Evolutionary conservation across 805 yeast species (phyloP), one percentile per base, ranked within the genome.

Genomic region (Starmerella etchellsii): DNA sequence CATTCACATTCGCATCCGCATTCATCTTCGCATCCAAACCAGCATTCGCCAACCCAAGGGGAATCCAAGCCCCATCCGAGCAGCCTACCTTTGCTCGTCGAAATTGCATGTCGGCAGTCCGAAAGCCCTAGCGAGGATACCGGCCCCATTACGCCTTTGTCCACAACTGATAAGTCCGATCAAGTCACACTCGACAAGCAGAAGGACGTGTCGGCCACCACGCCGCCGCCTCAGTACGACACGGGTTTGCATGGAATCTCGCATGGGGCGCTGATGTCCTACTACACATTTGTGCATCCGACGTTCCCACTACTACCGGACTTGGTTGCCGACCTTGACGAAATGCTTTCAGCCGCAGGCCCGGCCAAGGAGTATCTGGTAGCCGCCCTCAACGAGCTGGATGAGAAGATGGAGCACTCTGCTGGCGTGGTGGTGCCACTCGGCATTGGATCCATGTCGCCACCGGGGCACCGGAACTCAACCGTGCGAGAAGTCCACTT

Each of bases 231-330:
- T 5, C 40, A 34, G 28, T 38, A 32, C 44, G 46, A 39, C 32
- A 23, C 37, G 1, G 41, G 28, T 15, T 14, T 36, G 19, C 37
- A 31, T 20, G 48, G 45, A 18, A 39, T 44, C 28, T 36, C 45
- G 18, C 46, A 42, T 25, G 25, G 22, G 19, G 49, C 43, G 7
- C 52, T 64, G 31, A 64, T 58, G 43, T 45, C 46, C 27, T 64
- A 64, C 44, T 64, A 63, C 49, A 52, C 55, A 40, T 48, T 51
- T 28, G 52, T 61, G 37, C 68, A 65, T 46, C 63, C 64, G 9
- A 49, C 57, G 20, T 50, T 63, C 40, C 68, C 69, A 8, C 40
- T 64, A 19, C 54, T 64, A 30, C 64, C 64, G 5, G 59, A 61
- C 24, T 50, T 56, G 22, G 51, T 56, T 21, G 50, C 54, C 14